Evolutionary conservation across 371 early-diverging fungal genomes (phyloP), one percentile per base, ranked within the genome.

Genomic region (Mucor velutinosus): DNA sequence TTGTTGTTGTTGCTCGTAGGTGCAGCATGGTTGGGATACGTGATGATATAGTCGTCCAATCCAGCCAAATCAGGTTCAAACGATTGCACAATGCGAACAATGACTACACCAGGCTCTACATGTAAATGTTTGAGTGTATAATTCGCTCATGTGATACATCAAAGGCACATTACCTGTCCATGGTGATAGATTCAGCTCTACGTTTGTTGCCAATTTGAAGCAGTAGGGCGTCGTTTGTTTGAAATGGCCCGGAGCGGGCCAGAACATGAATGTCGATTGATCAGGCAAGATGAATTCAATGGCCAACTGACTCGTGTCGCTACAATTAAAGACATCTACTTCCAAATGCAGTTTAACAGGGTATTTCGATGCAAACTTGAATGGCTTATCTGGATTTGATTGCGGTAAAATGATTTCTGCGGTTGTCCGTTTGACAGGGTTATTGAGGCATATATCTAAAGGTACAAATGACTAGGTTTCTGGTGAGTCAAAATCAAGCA

Each of bases 11-110:
- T 60, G 14, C n/a, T n/a, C n/a, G n/a, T n/a, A n/a, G 37, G 35
- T 1, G 66, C 58, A 7, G 65, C 33, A 33, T 60, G 68, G 57
- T 76, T 73, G 11, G 76, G 77, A 33, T 76, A 75, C 15, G 65
- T 72, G 68, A 85, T 71, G 3, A 85, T 83, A 32, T 76, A 77
- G n/a, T 71, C 66, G 62, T 85, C 85, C 15, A 83, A 58, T 12
- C 74, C 76, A 30, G 80, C 72, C 56, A 83, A 67, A 68, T 85
- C 85, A 2, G 80, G 76, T 23, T 80, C 80, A 73, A 83, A 85
- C 4, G 81, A 77, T 19, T 77, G 71, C 41, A 81, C 79, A 41
- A 83, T 67, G 8, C 75, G 72, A 15, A 83, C 61, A 8, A 62
- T 61, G 0, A 81, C 65, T 27, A 69, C 68, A 21, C 69, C 71